Conservation (phyloP, 495 filamentous ascomycete genomes). For the Zalerion maritima region DNA sequence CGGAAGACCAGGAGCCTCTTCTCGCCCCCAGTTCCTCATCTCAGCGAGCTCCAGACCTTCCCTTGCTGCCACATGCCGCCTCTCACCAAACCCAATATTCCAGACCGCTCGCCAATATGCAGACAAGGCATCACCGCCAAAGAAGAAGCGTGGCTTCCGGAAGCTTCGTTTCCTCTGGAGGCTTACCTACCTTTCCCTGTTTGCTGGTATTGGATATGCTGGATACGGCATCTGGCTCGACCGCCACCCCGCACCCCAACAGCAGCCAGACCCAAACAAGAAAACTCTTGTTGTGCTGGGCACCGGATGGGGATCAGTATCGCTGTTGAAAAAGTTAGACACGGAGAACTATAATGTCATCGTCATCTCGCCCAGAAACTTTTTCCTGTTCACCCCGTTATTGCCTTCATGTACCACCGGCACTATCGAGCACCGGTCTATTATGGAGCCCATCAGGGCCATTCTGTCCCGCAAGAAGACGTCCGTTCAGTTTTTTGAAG, state of each 20-base stretch:
- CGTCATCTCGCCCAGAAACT: conserved; percentile 93
- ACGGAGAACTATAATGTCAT: conserved; percentile 97
- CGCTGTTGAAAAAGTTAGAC: conserved; percentile 94
- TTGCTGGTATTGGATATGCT: conserved; percentile 54
- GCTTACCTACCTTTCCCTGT: conserved; percentile 49
- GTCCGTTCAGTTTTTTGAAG: conserved; percentile 91
- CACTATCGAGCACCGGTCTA: conserved; percentile 94
- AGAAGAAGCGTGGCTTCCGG: conserved; percentile 16
- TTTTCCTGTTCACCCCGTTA: conserved; percentile 98
- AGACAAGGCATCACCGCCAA: no score
- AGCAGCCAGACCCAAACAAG: conserved; percentile 69
- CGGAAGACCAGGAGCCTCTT: no score
- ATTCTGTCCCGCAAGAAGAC: conserved; percentile 87
- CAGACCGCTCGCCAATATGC: no score
- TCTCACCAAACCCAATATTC: no score
- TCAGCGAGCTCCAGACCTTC: no score
- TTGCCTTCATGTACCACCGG: conserved; percentile 94
- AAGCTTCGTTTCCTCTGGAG: conserved; percentile 62
- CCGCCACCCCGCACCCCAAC: conserved; percentile 69
- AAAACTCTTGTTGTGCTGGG: conserved; percentile 94
- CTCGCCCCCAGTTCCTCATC: no score
- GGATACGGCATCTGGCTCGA: conserved; percentile 70
- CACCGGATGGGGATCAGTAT: conserved; percentile 93
- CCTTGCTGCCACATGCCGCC: no score
- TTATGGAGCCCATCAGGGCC: conserved; percentile 97